Conservation (phyloP, 305 asterid genomes). For the Rubia peregrina region DNA sequence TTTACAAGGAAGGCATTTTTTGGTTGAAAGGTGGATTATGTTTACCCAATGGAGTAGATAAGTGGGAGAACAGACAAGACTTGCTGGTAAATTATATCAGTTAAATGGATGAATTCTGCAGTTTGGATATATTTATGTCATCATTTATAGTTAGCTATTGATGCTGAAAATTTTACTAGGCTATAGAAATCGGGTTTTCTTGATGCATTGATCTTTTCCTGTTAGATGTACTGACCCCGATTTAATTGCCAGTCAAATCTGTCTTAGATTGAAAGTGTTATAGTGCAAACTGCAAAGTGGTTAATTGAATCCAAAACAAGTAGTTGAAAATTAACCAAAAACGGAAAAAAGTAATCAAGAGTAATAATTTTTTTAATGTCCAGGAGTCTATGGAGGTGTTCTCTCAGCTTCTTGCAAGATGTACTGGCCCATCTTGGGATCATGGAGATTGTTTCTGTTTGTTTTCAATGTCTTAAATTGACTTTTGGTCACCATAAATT, state of each 20-base stretch:
- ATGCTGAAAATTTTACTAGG: not conserved
- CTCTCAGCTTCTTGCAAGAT: not conserved
- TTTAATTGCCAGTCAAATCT: not conserved
- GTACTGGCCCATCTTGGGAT: not conserved
- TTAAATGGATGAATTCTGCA: conserved; percentile 1
- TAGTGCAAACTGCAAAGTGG: not conserved
- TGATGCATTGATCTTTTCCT: not conserved
- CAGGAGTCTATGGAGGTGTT: not conserved
- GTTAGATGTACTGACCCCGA: not conserved
- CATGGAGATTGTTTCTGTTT: not conserved
- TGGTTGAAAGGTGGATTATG: not conserved
- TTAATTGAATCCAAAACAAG: not conserved
- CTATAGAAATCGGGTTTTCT: not conserved
- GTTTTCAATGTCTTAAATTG: not conserved
- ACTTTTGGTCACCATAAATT: not conserved
- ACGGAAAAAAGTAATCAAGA: not conserved
- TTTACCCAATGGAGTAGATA: not conserved
- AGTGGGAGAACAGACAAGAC: not conserved
- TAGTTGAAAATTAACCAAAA: not conserved
- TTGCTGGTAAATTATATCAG: not conserved
- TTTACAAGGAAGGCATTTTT: not conserved
- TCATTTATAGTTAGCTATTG: not conserved
- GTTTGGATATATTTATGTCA: not conserved
- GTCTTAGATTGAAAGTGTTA: not conserved
- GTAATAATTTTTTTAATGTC: not conserved